Base-by-base conservation (phyloP, 148 eudicot species). In the Amaranthus cruentus region DNA sequence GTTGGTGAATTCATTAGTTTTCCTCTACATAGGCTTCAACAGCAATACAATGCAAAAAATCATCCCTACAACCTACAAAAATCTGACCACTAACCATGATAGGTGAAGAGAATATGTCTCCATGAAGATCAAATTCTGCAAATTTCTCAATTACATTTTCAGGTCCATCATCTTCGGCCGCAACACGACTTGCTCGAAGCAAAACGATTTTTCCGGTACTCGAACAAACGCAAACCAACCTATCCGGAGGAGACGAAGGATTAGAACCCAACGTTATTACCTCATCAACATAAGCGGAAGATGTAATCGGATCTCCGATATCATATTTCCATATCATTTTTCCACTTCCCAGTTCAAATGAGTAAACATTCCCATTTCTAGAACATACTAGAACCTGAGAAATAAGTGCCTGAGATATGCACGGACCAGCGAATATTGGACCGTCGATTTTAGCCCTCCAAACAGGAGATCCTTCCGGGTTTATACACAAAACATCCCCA, bases 31-130 rank as follows among this genome's bases (percentile, higher is more conserved):
- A 38, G 4, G 73, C 78, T 60, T 83, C 84, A 47, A 82, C 80
- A 70, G 75, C 70, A 62, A 90, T 76, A 55, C 97, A 89, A 64
- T 89, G 85, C 77, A 91, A 60, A 79, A 81, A 85, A 80, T 94
- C 97, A 83, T 91, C 98, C 81, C 97, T 90, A 60, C 97, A 91
- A 68, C 98, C 98, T 55, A 94, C 90, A 73, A 91, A 89, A 73
- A 94, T 79, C 77, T 77, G 88, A 62, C 97, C 98, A 57, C 90
- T 93, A 70, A 89, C 81, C 97, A 94, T 89, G 56, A 94, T 88
- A 0, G 97, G 97, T 14, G 98, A 94, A 50, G 98, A 94, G 78
- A 91, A 91, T 68, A 94, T 76, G 68, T 88, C 90, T 50, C 98
- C 98, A 68, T 78, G 57, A 6, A 94, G 87, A 69, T 88, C 85